Percentiles rank a stretch among this genome's conserved stretches.
Evolutionary conservation across 352 stramenopile genomes (phyloP).

Genomic region (Phytophthora kernoviae): DNA sequence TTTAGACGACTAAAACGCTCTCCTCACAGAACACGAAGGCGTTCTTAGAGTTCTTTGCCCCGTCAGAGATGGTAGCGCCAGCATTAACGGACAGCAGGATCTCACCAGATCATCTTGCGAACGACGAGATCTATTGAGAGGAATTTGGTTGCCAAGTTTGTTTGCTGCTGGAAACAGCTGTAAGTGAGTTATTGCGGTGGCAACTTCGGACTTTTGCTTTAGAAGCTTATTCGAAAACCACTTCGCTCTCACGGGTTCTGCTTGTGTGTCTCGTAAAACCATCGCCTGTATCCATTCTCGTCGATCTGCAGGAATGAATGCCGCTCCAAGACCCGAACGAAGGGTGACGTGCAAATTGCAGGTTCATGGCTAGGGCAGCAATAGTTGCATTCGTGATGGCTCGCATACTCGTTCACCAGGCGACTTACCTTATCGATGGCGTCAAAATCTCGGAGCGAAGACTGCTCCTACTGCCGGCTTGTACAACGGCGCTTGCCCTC

Average conservation of each 20-base stretch:
- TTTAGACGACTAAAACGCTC: too few relatives aligned
- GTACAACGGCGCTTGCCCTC: background rate
- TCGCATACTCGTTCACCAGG: background rate
- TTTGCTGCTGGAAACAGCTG: too few relatives aligned
- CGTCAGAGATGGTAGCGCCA: background rate
- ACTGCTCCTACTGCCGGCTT: background rate
- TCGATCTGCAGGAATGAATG: slow-evolving; percentile 9
- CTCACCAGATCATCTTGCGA: slow-evolving; percentile 5
- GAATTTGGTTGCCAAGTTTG: background rate
- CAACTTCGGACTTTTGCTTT: slow-evolving; percentile 6
- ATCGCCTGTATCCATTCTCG: slow-evolving; percentile 1
- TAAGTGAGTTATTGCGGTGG: too few relatives aligned
- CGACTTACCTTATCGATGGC: slow-evolving; percentile 3
- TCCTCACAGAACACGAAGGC: too few relatives aligned
- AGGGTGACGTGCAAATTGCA: slow-evolving; percentile 10
- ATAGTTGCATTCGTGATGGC: background rate
- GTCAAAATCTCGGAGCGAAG: background rate
- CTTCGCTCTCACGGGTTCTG: background rate
- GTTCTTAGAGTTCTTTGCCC: too few relatives aligned
- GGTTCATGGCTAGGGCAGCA: slow-evolving; percentile 2
- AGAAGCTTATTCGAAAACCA: slow-evolving; percentile 1
- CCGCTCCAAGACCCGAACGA: slow-evolving; percentile 14
- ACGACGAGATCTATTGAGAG: background rate
- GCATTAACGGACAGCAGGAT: too few relatives aligned
- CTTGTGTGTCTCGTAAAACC: slow-evolving; percentile 7